Evolutionary conservation across 2,329 filamentous ascomycete genomes (phyloP).

Genomic region (Rhinocladiella mackenziei): DNA sequence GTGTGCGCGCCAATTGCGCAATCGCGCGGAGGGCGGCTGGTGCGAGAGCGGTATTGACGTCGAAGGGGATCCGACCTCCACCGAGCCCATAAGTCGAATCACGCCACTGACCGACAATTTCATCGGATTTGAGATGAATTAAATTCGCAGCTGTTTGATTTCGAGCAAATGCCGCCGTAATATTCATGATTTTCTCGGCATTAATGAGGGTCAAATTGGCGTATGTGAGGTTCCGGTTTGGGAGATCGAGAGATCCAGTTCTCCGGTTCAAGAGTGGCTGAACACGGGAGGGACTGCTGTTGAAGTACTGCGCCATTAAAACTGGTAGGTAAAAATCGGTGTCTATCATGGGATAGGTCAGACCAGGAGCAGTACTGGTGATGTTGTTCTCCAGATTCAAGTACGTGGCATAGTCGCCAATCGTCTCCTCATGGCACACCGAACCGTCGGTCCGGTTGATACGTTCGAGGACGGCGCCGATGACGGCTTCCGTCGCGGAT

Average conservation of each 20-base stretch:
- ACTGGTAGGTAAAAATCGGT: conserved; percentile 60
- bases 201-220: conserved; percentile 50
- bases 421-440: conserved; percentile 62
- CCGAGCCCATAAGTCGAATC: conserved; percentile 59
- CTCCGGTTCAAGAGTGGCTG: conserved; percentile 36
- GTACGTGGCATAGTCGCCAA: conserved; percentile 62
- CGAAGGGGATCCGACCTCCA: conserved; percentile 60
- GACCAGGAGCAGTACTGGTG: conserved; percentile 50
- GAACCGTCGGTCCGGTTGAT: conserved; percentile 58
- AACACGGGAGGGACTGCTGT: conserved; percentile 44
- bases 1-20: conserved; percentile 44
- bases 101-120: conserved; percentile 60
- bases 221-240: conserved; percentile 54
- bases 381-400: conserved; percentile 54
- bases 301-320: conserved; percentile 57
- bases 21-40: conserved; percentile 60
- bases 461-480: conserved; percentile 58
- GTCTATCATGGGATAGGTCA: conserved; percentile 60
- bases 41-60: conserved; percentile 61
- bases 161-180: conserved; percentile 52
- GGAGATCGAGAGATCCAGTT: conserved; percentile 47
- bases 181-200: conserved; percentile 56
- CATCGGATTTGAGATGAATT: conserved; percentile 53
- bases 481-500: conserved; percentile 58
- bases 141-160: conserved; percentile 53